These are phyloP conservation scores for Xylogone sp. DNA, from an alignment of 2,329 filamentous ascomycete species.

Conservation along the genomic window DNA sequence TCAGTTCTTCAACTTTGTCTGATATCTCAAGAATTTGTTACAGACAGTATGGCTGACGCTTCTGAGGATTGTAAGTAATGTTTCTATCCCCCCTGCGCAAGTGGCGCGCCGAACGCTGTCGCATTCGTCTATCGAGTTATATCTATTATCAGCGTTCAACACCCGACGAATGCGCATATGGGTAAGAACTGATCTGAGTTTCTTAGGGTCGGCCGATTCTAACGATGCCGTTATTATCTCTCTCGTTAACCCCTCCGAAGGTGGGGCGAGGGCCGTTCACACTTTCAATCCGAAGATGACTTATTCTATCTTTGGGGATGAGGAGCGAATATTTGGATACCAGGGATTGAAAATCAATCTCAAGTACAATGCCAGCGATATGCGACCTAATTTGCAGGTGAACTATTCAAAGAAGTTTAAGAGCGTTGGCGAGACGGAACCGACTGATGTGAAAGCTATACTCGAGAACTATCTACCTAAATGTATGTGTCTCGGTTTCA, in stretches of 20 bases:
- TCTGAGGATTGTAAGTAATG: conserved; percentile 19
- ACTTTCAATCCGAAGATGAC: conserved; percentile 84
- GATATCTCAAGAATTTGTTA: not conserved
- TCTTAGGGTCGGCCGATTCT: conserved; percentile 25
- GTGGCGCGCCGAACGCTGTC: not conserved
- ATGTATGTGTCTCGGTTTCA: conserved; percentile 39
- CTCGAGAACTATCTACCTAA: conserved; percentile 58
- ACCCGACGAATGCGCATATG: not conserved
- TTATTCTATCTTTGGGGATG: conserved; percentile 90
- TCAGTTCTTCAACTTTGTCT: not conserved
- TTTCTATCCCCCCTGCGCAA: not conserved
- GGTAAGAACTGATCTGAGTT: conserved; percentile 1
- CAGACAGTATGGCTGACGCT: conserved; percentile 15
- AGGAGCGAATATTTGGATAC: conserved; percentile 89
- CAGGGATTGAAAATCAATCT: conserved; percentile 74
- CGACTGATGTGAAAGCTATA: conserved; percentile 64
- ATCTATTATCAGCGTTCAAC: not conserved
- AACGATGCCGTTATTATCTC: conserved; percentile 58
- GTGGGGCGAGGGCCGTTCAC: conserved; percentile 52
- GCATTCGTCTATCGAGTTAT: not conserved
- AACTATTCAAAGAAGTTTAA: conserved; percentile 70
- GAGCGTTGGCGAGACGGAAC: conserved; percentile 61
- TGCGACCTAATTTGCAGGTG: conserved; percentile 72
- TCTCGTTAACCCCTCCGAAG: conserved; percentile 47
- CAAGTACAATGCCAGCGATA: conserved; percentile 63